Evolutionary conservation across 2,329 filamentous ascomycete species (phyloP).

Genomic region (Diaporthe capsici): DNA sequence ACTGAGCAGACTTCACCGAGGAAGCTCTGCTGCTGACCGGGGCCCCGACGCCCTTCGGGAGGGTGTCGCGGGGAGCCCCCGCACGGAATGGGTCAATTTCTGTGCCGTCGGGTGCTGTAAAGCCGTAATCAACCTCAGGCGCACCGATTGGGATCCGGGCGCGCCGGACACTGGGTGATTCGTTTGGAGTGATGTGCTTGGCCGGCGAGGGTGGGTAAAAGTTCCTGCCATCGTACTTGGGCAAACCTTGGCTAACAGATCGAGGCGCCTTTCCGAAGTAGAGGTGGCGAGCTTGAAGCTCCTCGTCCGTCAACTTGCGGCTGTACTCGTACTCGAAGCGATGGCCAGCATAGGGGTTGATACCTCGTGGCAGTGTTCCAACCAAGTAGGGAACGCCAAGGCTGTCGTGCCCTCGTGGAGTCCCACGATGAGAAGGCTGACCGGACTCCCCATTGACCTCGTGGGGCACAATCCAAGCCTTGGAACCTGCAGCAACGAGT

Average conservation of each 20-base stretch:
- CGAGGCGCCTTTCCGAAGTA: conserved; percentile 72
- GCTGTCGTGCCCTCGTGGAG: conserved; percentile 8
- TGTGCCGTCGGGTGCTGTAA: conserved; percentile 21
- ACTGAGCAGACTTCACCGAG: conserved; percentile 41
- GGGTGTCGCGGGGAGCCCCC: not conserved
- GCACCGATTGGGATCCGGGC: conserved; percentile 34
- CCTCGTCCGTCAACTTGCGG: conserved; percentile 70
- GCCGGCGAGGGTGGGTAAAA: conserved; percentile 72
- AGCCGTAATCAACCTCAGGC: conserved; percentile 42
- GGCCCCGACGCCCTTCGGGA: conserved; percentile 1
- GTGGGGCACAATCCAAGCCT: conserved; percentile 33
- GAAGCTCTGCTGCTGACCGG: conserved; percentile 23
- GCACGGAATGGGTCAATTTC: conserved; percentile 37
- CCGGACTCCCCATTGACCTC: conserved; percentile 21
- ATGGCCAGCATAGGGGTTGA: conserved; percentile 57
- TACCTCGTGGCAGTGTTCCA: conserved; percentile 63
- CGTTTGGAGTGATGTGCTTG: conserved; percentile 50
- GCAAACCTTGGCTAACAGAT: conserved; percentile 65
- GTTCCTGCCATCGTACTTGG: conserved; percentile 76
- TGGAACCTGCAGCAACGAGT: conserved; percentile 35
- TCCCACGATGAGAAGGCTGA: conserved; percentile 1
- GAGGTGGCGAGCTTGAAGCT: conserved; percentile 69
- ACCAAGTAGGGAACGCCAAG: conserved; percentile 66
- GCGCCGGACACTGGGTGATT: conserved; percentile 35
- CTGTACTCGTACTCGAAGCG: conserved; percentile 67